These are phyloP conservation scores for Rhizophagus prolifer DNA, from an alignment of 192 early-diverging fungal genomes.

Conservation along the genomic window DNA sequence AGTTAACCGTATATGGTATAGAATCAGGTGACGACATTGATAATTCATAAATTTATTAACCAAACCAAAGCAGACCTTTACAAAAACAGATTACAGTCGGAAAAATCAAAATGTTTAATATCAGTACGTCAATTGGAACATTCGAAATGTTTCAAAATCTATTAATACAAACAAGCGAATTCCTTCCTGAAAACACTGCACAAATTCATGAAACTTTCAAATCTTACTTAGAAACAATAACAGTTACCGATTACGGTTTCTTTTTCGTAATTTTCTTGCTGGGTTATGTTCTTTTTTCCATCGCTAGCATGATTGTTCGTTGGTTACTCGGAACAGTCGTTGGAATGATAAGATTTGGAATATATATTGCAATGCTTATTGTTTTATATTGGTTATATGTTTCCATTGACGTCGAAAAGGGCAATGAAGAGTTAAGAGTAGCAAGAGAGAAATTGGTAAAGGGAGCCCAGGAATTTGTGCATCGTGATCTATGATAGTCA, in stretches of 20 bases:
- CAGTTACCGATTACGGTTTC: not conserved
- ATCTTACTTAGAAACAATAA: not conserved
- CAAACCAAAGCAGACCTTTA: too few relatives aligned
- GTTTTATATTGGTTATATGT: slow-evolving; percentile 23
- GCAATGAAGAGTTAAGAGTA: slow-evolving; percentile 24
- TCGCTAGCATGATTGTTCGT: not conserved
- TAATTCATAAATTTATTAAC: too few relatives aligned
- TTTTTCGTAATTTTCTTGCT: slow-evolving; percentile 17
- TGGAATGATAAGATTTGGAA: slow-evolving; percentile 19
- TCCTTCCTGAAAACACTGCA: not conserved
- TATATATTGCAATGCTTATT: not conserved
- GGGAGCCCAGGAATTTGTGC: slow-evolving; percentile 9
- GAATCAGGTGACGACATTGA: too few relatives aligned
- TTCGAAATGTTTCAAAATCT: not conserved
- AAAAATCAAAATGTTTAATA: not conserved
- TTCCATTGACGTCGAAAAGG: slow-evolving; percentile 15
- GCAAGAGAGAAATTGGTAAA: slow-evolving; percentile 8
- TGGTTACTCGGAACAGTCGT: slow-evolving; percentile 8
- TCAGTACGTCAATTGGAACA: not conserved
- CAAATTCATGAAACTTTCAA: not conserved
- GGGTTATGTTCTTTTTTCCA: not conserved
- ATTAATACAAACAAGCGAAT: not conserved
- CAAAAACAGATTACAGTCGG: too few relatives aligned
- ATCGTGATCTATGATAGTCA: not conserved
- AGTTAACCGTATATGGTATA: too few relatives aligned